These are phyloP conservation scores for Aspergillus cejpii DNA, from an alignment of 2,329 filamentous ascomycete genomes.

Conservation along the genomic window DNA sequence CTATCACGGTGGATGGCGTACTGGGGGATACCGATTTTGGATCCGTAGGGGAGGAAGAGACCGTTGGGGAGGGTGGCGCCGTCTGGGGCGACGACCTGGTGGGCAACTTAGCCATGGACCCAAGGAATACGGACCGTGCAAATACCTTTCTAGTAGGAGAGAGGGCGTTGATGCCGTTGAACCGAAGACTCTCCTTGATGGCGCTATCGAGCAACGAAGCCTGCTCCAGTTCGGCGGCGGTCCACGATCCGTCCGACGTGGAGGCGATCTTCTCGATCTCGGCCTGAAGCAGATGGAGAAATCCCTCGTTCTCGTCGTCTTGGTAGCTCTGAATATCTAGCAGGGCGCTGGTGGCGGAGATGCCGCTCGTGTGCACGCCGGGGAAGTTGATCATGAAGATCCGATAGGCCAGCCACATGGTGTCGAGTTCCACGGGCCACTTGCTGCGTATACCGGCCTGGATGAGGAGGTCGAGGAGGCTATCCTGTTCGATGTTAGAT, in stretches of 20 bases:
- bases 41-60: constrained; percentile 9
- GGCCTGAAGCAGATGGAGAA: constrained; percentile 4
- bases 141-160: constrained; percentile 9
- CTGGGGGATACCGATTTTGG: constrained; percentile 12
- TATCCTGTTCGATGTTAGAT: constrained; percentile 3
- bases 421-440: constrained; percentile 10
- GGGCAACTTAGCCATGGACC: not conserved
- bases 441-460: constrained; percentile 10
- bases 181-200: constrained; percentile 11
- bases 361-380: constrained; percentile 12
- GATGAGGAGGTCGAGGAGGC: constrained; percentile 11
- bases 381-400: constrained; percentile 15
- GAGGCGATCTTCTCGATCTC: constrained; percentile 6
- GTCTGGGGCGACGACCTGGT: constrained; percentile 8
- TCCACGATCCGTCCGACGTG: constrained; percentile 4
- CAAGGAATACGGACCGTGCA: too few species aligned
- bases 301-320: not conserved
- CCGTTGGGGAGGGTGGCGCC: constrained; percentile 8
- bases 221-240: constrained; percentile 6
- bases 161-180: constrained; percentile 13
- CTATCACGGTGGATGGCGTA: constrained; percentile 14
- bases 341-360: constrained; percentile 10
- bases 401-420: constrained; percentile 12
- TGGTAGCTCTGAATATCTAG: constrained; percentile 10
- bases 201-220: constrained; percentile 9